A percentile compares a stretch with the other conserved stretches of the same genome.
These are phyloP conservation scores for Darksidea phi DNA, from an alignment of 495 filamentous ascomycete species.

Conservation along the genomic window DNA sequence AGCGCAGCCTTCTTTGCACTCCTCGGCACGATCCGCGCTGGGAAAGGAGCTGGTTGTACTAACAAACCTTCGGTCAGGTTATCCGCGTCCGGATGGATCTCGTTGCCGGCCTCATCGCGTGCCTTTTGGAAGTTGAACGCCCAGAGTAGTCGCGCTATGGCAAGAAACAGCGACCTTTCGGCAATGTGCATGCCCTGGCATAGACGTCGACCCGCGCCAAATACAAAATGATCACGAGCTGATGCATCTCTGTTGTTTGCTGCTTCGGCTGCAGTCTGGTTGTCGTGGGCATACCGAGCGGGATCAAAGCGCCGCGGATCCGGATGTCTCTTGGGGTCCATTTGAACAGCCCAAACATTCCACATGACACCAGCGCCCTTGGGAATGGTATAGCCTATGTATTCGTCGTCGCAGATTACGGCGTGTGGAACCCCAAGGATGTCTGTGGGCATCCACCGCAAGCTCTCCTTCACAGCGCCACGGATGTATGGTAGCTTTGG, in stretches of 20 bases:
- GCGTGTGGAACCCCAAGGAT: conserved; percentile 26
- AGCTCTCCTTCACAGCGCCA: conserved; percentile 28
- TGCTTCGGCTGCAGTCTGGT: conserved; percentile 9
- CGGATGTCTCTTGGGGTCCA: conserved; percentile 37
- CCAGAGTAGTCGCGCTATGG: conserved; percentile 15
- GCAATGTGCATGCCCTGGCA: conserved; percentile 25
- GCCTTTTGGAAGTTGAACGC: conserved; percentile 13
- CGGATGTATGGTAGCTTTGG: conserved; percentile 30
- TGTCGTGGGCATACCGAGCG: conserved; percentile 2
- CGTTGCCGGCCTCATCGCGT: conserved; percentile 6
- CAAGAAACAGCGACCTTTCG: conserved; percentile 11
- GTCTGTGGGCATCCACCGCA: conserved; percentile 24
- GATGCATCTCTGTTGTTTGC: not conserved
- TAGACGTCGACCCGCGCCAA: conserved; percentile 19
- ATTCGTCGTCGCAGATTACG: conserved; percentile 37
- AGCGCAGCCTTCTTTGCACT: not conserved
- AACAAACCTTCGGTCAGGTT: too few relatives aligned
- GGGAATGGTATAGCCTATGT: conserved; percentile 35
- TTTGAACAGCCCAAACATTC: conserved; percentile 37
- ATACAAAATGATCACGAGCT: conserved; percentile 19
- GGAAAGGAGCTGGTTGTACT: too few relatives aligned
- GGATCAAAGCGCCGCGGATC: conserved; percentile 36
- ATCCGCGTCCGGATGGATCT: not conserved
- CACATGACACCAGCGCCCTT: conserved; percentile 34
- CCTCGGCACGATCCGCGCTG: too few relatives aligned